A percentile compares a stretch with the other conserved stretches of the same genome.
These are phyloP conservation scores for Lentinula edodes DNA, from an alignment of 768 basidiomycete species.

Conservation along the genomic window DNA sequence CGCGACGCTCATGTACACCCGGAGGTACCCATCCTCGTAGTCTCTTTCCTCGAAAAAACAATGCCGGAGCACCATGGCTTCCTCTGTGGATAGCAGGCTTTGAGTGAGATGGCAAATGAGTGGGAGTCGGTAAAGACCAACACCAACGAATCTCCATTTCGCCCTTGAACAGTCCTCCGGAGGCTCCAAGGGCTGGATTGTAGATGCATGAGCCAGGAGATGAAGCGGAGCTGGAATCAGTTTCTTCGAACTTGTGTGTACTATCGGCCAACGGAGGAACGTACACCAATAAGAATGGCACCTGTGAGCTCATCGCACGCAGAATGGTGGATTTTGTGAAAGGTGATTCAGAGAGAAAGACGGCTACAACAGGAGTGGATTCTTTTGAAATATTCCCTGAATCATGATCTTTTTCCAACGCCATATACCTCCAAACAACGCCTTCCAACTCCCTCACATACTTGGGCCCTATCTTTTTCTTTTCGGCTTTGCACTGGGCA, in stretches of 20 bases:
- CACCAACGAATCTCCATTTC: constrained; percentile 69
- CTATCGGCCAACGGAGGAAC: constrained; percentile 42
- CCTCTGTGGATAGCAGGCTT: background rate
- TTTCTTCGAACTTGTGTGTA: constrained; percentile 6
- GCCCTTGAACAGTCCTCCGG: constrained; percentile 51
- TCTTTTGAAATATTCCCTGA: background rate
- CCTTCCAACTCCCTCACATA: constrained; percentile 90
- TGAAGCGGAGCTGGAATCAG: constrained; percentile 1
- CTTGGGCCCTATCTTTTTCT: constrained; percentile 71
- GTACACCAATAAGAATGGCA: constrained; percentile 78
- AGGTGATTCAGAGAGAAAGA: constrained; percentile 75
- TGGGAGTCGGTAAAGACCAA: constrained; percentile 17
- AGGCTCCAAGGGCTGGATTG: constrained; percentile 61
- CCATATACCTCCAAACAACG: constrained; percentile 55
- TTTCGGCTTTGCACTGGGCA: constrained; percentile 90
- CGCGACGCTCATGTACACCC: background rate
- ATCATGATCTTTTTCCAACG: constrained; percentile 15
- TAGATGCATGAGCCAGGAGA: constrained; percentile 51
- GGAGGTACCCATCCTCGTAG: constrained; percentile 31
- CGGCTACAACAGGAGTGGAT: constrained; percentile 46
- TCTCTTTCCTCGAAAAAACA: constrained; percentile 37
- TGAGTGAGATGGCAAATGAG: constrained; percentile 10
- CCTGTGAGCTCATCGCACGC: constrained; percentile 65
- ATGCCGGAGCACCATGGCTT: constrained; percentile 30
- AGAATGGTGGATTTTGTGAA: constrained; percentile 71